Base-by-base conservation (phyloP, 108 stramenopile species). In the Epithemia pelagica region DNA sequence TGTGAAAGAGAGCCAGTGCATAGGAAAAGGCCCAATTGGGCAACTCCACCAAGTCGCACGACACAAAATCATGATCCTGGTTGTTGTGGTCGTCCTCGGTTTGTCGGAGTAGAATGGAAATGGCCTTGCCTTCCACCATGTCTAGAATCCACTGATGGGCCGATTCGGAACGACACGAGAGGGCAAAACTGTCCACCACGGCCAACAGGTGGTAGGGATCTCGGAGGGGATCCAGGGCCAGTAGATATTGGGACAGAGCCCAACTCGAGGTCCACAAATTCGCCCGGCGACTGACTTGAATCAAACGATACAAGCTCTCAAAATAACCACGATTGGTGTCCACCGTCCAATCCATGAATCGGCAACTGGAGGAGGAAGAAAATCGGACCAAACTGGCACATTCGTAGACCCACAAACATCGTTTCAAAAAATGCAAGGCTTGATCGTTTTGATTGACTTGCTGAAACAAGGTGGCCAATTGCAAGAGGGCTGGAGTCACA, bases 1-100 rank as follows among this genome's bases (percentile, higher is more conserved):
- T 25, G 21, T 86, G 72, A 74, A 73, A 83, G 23, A 90, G 69
- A 2, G 92, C 92, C 58, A 94, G 59, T 1, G 92, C 89, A 77
- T 89, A 89, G 26, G 86, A 86, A 65, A 67, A 90, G 20, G 87
- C 74, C 79, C 73, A 86, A 60, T 87, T 90, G 0, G 92, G 92
- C 74, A 94, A 55, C 27, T 87, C 74, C 1, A 58, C 22, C 28
- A 94, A 62, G 22, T 27, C 55, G 59, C 86, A 74, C 20, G 74
- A 69, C 59, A 81, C 70, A 0, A 74, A 76, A 54, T 61, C 60
- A 10, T 5, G 37, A 46, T 5, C 5, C 15, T 10, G 37, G 32
- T 74, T 65, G 3, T 30, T 37, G n/a, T 58, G 62, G 5, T 63
- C 76, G 21, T 75, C 79, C 25, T 64, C 70, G 22, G 29, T 28